Evolutionary conservation across 1,284 basidiomycete species (phyloP).

Genomic region (Gomphus bonarii): DNA sequence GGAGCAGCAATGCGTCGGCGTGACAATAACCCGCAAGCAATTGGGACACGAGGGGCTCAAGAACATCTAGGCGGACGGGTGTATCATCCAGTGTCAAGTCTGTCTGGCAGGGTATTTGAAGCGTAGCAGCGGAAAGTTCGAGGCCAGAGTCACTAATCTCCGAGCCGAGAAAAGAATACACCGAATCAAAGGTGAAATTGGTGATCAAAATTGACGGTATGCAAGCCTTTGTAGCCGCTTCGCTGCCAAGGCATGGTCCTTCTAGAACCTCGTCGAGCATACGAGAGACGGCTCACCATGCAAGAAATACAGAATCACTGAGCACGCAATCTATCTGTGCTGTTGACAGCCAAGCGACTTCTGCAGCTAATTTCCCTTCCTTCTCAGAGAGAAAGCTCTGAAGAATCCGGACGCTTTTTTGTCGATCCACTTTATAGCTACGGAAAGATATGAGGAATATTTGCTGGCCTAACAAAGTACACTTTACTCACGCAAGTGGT

Average conservation of each 20-base stretch:
- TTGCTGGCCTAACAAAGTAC: not conserved
- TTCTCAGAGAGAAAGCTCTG: conserved; percentile 46
- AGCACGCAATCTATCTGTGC: conserved; percentile 50
- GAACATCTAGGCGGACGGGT: conserved; percentile 37
- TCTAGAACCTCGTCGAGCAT: not conserved
- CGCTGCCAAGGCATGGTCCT: conserved; percentile 28
- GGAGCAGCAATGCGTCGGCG: conserved; percentile 56
- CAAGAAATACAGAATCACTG: conserved; percentile 70
- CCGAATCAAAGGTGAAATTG: conserved; percentile 76
- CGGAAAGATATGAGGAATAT: not conserved
- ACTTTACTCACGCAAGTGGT: conserved; percentile 50
- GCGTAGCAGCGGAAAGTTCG: not conserved
- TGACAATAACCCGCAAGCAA: conserved; percentile 58
- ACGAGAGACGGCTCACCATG: conserved; percentile 41
- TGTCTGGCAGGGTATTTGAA: not conserved
- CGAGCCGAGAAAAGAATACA: conserved; percentile 60
- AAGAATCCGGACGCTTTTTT: conserved; percentile 54
- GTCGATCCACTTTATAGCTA: conserved; percentile 61
- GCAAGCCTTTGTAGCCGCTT: conserved; percentile 51
- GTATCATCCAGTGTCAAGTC: conserved; percentile 26
- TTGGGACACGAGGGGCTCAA: conserved; percentile 51
- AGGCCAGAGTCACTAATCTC: not conserved
- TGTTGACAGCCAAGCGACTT: conserved; percentile 46
- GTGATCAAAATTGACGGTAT: conserved; percentile 64
- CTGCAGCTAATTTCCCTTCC: conserved; percentile 41